phyloP scores from a whole-genome alignment of 1,284 basidiomycete species.

The Cerrena zonata region DNA sequence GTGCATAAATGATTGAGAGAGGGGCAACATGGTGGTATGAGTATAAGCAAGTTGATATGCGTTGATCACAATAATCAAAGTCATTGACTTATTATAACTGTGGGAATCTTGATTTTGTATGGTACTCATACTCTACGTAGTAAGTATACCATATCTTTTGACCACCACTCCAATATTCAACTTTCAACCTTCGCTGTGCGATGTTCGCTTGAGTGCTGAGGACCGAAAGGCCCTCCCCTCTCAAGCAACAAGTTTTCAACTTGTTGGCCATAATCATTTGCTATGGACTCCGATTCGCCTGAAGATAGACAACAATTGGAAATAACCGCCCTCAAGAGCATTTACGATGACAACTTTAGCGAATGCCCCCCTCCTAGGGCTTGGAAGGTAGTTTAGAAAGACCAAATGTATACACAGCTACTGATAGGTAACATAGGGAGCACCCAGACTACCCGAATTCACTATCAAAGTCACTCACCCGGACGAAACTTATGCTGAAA shows the following conservation, averaged over 20 bases:
- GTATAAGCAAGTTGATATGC: neutral
- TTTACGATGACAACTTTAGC: constrained; percentile 70
- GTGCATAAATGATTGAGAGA: neutral
- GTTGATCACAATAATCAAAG: neutral
- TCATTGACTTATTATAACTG: too few relatives aligned
- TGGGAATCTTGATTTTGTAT: too few relatives aligned
- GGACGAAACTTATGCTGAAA: constrained; percentile 44
- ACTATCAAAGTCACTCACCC: constrained; percentile 65
- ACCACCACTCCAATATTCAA: constrained; percentile 7
- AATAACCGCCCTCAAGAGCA: constrained; percentile 71
- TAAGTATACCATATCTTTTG: too few relatives aligned
- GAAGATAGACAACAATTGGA: constrained; percentile 70
- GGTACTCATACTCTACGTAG: too few relatives aligned
- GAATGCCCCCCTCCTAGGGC: constrained; percentile 68
- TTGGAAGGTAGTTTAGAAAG: constrained; percentile 57
- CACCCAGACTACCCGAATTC: constrained; percentile 64
- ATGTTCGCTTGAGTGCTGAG: constrained; percentile 73
- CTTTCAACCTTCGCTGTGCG: constrained; percentile 14
- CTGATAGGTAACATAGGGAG: constrained; percentile 41
- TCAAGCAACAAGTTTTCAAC: constrained; percentile 25
- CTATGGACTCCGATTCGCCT: constrained; percentile 53
- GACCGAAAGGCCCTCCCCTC: constrained; percentile 61
- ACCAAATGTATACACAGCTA: neutral
- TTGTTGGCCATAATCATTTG: constrained; percentile 28
- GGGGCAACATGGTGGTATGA: constrained; percentile 3